phyloP scores from a whole-genome alignment of 306 rosid genomes.

The Rubus idaeus region DNA sequence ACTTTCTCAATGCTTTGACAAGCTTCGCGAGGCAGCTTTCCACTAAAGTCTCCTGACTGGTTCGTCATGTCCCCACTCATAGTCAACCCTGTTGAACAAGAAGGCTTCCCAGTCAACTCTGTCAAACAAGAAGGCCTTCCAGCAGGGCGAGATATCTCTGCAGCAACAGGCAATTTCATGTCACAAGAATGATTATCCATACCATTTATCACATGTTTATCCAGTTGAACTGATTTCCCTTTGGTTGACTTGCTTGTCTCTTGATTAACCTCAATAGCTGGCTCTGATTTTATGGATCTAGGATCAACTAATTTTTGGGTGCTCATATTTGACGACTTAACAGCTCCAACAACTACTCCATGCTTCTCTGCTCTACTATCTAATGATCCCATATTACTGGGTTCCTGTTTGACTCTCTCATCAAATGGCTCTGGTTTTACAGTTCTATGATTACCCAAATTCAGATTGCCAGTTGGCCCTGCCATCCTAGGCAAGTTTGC shows the following conservation, averaged over 20 bases:
- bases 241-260: slow-evolving; percentile 34
- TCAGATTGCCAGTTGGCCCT: slow-evolving; percentile 29
- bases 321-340: slow-evolving; percentile 29
- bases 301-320: slow-evolving; percentile 36
- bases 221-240: slow-evolving; percentile 32
- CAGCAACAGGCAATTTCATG: slow-evolving; percentile 12
- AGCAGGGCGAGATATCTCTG: slow-evolving; percentile 21
- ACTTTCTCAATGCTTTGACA: slow-evolving; percentile 35
- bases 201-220: slow-evolving; percentile 31
- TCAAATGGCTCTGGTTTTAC: slow-evolving; percentile 78
- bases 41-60: slow-evolving; percentile 24
- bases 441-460: slow-evolving; percentile 36
- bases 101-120: slow-evolving; percentile 35
- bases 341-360: slow-evolving; percentile 36
- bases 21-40: slow-evolving; percentile 32
- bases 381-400: slow-evolving; percentile 30
- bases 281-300: slow-evolving; percentile 51
- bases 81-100: slow-evolving; percentile 37
- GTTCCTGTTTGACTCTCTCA: slow-evolving; percentile 45
- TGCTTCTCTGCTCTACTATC: slow-evolving; percentile 37
- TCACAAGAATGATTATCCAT: slow-evolving; percentile 33
- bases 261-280: slow-evolving; percentile 30
- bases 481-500: slow-evolving; percentile 25
- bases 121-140: slow-evolving; percentile 36
- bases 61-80: slow-evolving; percentile 25